These are phyloP conservation scores for Suillus tomentosus DNA, from an alignment of 768 basidiomycete species.

Conservation along the genomic window DNA sequence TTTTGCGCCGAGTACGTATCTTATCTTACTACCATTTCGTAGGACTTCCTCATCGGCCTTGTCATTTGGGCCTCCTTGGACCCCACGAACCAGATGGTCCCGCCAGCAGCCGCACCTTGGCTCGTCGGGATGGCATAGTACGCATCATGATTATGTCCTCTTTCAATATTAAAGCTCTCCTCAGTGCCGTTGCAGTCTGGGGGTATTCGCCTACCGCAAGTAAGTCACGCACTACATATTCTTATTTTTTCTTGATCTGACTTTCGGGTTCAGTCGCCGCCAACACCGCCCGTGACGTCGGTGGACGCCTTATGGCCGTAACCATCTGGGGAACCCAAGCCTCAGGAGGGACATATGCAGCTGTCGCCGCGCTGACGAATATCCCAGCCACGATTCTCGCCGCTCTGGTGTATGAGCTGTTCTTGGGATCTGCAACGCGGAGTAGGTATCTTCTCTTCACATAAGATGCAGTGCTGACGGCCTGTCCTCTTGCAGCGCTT, in stretches of 20 bases:
- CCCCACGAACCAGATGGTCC: constrained; percentile 58
- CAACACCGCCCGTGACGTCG: constrained; percentile 71
- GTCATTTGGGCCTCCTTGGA: constrained; percentile 56
- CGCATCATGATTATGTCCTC: constrained; percentile 22
- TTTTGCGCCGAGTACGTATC: not conserved
- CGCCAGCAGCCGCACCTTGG: constrained; percentile 54
- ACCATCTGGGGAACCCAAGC: constrained; percentile 60
- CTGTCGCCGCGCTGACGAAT: constrained; percentile 64
- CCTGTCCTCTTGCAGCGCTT: constrained; percentile 18
- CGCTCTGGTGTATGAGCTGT: constrained; percentile 53
- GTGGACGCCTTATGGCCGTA: constrained; percentile 61
- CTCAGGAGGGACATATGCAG: constrained; percentile 56
- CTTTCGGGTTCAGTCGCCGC: constrained; percentile 46
- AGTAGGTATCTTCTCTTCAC: constrained; percentile 38
- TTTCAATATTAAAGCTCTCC: constrained; percentile 1
- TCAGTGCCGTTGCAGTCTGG: constrained; percentile 60
- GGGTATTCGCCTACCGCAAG: constrained; percentile 54
- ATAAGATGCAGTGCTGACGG: constrained; percentile 16
- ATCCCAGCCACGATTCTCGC: constrained; percentile 64
- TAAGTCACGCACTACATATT: constrained; percentile 25
- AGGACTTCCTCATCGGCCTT: constrained; percentile 52
- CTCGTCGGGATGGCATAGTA: constrained; percentile 62
- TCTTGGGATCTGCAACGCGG: constrained; percentile 60
- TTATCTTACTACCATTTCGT: not conserved
- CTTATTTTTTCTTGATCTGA: constrained; percentile 1